Conservation (phyloP, 768 basidiomycete species). For the Naematelia aurantialba region DNA sequence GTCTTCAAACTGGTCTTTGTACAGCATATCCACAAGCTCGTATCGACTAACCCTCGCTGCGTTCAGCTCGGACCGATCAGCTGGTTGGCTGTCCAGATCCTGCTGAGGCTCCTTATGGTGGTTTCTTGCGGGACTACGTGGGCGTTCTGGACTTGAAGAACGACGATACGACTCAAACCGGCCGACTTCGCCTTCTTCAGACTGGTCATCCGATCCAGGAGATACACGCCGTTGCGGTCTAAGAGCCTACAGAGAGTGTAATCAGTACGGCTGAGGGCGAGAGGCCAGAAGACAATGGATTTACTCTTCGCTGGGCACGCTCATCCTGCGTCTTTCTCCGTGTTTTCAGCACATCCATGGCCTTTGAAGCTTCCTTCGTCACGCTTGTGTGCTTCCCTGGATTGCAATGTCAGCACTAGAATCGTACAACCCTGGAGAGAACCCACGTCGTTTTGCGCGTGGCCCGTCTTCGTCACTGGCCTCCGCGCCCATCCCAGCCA, state of each 20-base stretch:
- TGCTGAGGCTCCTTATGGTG: conserved; percentile 15
- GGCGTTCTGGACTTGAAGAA: not conserved
- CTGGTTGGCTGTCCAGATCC: conserved; percentile 54
- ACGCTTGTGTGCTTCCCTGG: conserved; percentile 65
- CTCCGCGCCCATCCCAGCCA: conserved; percentile 28
- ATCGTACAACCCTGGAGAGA: not conserved
- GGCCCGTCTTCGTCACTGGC: conserved; percentile 50
- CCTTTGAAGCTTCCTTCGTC: conserved; percentile 44
- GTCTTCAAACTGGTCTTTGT: conserved; percentile 80
- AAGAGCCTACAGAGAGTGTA: conserved; percentile 25
- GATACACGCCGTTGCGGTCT: not conserved
- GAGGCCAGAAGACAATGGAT: conserved; percentile 60
- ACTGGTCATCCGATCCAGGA: not conserved
- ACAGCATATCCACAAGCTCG: conserved; percentile 65
- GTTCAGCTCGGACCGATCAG: conserved; percentile 60
- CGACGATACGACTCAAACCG: conserved; percentile 11
- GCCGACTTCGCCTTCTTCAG: conserved; percentile 59
- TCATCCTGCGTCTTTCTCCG: conserved; percentile 84
- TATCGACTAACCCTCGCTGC: conserved; percentile 62
- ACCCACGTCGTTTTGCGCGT: conserved; percentile 73
- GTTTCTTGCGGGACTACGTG: conserved; percentile 9
- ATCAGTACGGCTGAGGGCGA: conserved; percentile 74
- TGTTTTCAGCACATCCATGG: conserved; percentile 67
- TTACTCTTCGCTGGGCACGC: conserved; percentile 64
- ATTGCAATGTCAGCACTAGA: not conserved